These are phyloP conservation scores for Fusarium brachygibbosum DNA, from an alignment of 2,329 filamentous ascomycete species.

Conservation along the genomic window DNA sequence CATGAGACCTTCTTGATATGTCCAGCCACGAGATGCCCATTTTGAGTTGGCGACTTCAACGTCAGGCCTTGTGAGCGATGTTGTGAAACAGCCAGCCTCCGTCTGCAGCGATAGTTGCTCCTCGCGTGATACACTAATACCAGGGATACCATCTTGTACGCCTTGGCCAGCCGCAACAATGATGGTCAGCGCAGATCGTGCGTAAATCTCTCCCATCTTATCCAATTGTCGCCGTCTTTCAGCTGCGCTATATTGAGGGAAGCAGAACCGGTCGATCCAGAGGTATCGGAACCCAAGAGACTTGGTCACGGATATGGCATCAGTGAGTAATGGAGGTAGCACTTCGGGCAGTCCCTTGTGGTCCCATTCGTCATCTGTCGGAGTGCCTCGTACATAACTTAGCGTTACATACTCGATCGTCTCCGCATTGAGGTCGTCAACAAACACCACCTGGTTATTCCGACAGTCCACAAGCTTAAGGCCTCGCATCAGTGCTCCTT, in stretches of 20 bases:
- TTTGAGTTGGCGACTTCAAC: slow-evolving; percentile 53
- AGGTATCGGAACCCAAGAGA: slow-evolving; percentile 55
- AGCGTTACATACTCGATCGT: slow-evolving; percentile 52
- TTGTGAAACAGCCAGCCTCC: slow-evolving; percentile 53
- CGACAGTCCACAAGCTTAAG: slow-evolving; percentile 54
- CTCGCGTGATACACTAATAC: slow-evolving; percentile 52
- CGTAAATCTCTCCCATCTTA: slow-evolving; percentile 54
- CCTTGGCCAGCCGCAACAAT: slow-evolving; percentile 53
- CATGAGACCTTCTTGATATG: slow-evolving; percentile 56
- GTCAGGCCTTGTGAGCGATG: slow-evolving; percentile 54
- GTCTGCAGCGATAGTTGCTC: slow-evolving; percentile 55
- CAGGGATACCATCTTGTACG: slow-evolving; percentile 52
- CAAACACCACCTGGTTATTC: slow-evolving; percentile 49
- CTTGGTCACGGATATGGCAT: slow-evolving; percentile 52
- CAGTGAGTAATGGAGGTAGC: slow-evolving; percentile 51
- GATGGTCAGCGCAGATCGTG: slow-evolving; percentile 53
- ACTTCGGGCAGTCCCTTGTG: slow-evolving; percentile 43
- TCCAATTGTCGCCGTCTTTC: slow-evolving; percentile 50
- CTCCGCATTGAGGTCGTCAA: slow-evolving; percentile 46
- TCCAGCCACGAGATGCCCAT: slow-evolving; percentile 55
- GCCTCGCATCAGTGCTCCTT: slow-evolving; percentile 43
- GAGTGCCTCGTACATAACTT: slow-evolving; percentile 53
- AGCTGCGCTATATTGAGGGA: slow-evolving; percentile 48
- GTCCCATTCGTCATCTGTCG: slow-evolving; percentile 36
- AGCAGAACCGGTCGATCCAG: slow-evolving; percentile 57